Base-by-base conservation (phyloP, 2,329 filamentous ascomycete species). In the Emergomyces africanus region DNA sequence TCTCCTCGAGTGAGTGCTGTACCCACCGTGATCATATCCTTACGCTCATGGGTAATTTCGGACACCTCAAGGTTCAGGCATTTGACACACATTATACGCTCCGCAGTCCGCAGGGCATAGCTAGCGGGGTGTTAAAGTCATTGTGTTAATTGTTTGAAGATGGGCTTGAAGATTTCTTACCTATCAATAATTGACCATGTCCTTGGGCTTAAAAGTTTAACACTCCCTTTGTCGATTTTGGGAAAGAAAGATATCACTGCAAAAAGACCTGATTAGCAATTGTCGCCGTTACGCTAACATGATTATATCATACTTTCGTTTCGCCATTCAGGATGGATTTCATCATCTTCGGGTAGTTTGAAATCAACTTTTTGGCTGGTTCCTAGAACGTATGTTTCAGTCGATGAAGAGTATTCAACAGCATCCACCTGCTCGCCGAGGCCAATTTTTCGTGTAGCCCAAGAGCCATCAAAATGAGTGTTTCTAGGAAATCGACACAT, bases 1-100 rank as follows among this genome's bases (percentile, higher is more conserved):
- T 99, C 94, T 46, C 94, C 94, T 61, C 87, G 87, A n/a, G 86
- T 82, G 30, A 94, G 81, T 1, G 90, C 87, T 0, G 92, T 96
- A 15, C 92, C 94, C 1, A 96, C 86, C 0, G 86, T 84, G 56
- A 99, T 81, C 53, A 97, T 80, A 67, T 88, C 86, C 66, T 85
- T 87, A 18, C 90, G 85, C 70, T 96, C 88, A 69, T 94, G 89
- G 0, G 90, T 96, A 39, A 86, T 84, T 73, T 99, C 94, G 0
- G 91, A 96, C 8, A 95, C 80, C 72, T 97, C 94, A 15, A 99
- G 82, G 58, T 88, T 87, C 44, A 97, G 80, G 4, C 87, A 86
- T 70, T 92, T 86, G 67, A 97, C 83, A 62, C 87, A 89, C 69
- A 94, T 86, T 15, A 95, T 79, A 14, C 84, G 82, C 73, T 96